phyloP scores from a whole-genome alignment of 305 asterid genomes.

The Stenogyne calaminthoides region DNA sequence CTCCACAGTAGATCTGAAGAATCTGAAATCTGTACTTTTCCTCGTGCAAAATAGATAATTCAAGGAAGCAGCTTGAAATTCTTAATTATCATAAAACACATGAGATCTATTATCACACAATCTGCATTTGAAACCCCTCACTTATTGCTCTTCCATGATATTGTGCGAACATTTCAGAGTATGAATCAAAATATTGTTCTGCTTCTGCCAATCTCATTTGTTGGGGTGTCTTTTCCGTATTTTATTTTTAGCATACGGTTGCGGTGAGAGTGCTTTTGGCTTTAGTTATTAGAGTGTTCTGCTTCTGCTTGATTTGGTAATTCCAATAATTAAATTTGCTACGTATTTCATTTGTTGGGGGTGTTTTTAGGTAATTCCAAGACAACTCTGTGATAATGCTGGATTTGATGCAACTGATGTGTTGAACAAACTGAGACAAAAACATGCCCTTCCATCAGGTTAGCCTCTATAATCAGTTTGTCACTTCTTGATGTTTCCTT shows the following conservation, averaged over 20 bases:
- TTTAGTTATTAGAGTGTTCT: slow-evolving; percentile 14
- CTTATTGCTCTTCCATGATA: background rate
- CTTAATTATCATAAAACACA: background rate
- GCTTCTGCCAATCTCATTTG: background rate
- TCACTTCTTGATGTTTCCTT: background rate
- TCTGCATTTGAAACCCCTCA: background rate
- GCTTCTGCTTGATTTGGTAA: slow-evolving; percentile 2
- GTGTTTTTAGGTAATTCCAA: slow-evolving; percentile 78
- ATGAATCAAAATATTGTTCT: background rate
- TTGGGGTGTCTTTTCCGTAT: background rate
- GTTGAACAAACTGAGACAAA: slow-evolving; percentile 89
- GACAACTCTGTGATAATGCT: slow-evolving; percentile 98
- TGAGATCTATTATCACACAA: background rate
- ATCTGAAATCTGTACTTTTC: background rate
- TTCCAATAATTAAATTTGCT: background rate
- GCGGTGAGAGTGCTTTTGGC: background rate
- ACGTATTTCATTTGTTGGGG: background rate
- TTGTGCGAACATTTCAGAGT: background rate
- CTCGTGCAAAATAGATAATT: background rate
- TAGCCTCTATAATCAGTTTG: background rate
- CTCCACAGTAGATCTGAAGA: background rate
- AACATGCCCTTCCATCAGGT: slow-evolving; percentile 95
- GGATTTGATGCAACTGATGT: slow-evolving; percentile 99
- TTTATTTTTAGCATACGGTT: slow-evolving; percentile 6
- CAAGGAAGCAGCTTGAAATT: background rate